Evolutionary conservation across 495 filamentous ascomycete species (phyloP).

Genomic region (Pyronema domesticum): DNA sequence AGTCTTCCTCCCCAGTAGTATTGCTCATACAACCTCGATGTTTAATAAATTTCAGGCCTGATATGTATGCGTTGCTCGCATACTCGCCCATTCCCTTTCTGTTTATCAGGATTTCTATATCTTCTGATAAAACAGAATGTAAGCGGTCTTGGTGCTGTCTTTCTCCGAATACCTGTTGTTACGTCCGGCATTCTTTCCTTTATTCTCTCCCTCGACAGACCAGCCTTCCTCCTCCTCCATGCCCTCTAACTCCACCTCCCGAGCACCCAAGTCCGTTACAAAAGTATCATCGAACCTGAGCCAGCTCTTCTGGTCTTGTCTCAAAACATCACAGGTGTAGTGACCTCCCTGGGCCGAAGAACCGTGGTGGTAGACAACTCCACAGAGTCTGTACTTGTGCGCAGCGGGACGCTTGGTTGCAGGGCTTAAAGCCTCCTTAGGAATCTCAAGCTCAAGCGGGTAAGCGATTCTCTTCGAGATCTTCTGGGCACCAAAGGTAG

Average conservation of each 20-base stretch:
- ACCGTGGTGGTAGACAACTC: slow-evolving; percentile 94
- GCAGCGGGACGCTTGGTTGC: slow-evolving; percentile 48
- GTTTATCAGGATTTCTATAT: slow-evolving; percentile 28
- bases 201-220: slow-evolving; percentile 69
- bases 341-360: slow-evolving; percentile 90
- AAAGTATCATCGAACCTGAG: slow-evolving; percentile 87
- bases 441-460: slow-evolving; percentile 83
- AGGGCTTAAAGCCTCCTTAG: slow-evolving; percentile 73
- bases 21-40: too few species aligned
- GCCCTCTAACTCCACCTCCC: slow-evolving; percentile 76
- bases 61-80: too few species aligned
- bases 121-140: slow-evolving; percentile 85
- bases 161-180: slow-evolving; percentile 52
- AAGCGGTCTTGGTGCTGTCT: slow-evolving; percentile 81
- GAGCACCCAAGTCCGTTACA: slow-evolving; percentile 65
- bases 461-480: slow-evolving; percentile 98
- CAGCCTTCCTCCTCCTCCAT: slow-evolving; percentile 47
- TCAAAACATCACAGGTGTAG: slow-evolving; percentile 88
- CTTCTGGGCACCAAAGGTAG: slow-evolving; percentile 78
- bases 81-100: too few species aligned
- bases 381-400: slow-evolving; percentile 67
- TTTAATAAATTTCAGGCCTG: too few species aligned
- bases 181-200: slow-evolving; percentile 42
- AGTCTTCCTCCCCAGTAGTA: too few species aligned
- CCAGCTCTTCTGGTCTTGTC: slow-evolving; percentile 89